These are phyloP conservation scores for Neodidymelliopsis sp. DNA, from an alignment of 2,329 filamentous ascomycete genomes.

Conservation along the genomic window DNA sequence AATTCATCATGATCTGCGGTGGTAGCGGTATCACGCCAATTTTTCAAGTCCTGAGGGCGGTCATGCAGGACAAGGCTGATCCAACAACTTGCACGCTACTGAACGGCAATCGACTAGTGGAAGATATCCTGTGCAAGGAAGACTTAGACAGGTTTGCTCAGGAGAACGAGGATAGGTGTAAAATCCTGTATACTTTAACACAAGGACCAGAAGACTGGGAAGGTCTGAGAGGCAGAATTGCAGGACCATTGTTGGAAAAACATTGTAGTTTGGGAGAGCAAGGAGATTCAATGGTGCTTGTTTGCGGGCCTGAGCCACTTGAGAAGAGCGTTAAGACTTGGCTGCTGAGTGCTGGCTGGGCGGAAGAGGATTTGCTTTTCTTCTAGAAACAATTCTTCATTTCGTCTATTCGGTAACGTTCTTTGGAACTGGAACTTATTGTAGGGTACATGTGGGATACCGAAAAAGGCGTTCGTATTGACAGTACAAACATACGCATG, in stretches of 20 bases:
- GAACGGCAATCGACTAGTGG: slow-evolving; percentile 77
- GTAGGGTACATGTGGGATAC: too few species aligned
- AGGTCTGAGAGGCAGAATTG: slow-evolving; percentile 73
- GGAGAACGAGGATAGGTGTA: slow-evolving; percentile 64
- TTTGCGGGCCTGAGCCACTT: slow-evolving; percentile 80
- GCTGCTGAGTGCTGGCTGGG: slow-evolving; percentile 71
- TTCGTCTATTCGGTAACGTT: too few species aligned
- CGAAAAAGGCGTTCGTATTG: too few species aligned
- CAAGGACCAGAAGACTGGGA: slow-evolving; percentile 70
- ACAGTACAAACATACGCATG: too few species aligned
- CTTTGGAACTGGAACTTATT: too few species aligned
- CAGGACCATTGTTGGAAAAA: slow-evolving; percentile 66
- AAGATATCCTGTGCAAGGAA: slow-evolving; percentile 81
- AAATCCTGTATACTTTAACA: slow-evolving; percentile 74
- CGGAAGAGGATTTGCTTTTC: slow-evolving; percentile 75
- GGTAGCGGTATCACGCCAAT: slow-evolving; percentile 94
- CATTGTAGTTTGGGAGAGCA: slow-evolving; percentile 59
- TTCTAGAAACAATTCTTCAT: slow-evolving; percentile 61
- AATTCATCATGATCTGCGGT: slow-evolving; percentile 85
- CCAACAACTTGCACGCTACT: slow-evolving; percentile 74
- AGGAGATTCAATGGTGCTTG: slow-evolving; percentile 68
- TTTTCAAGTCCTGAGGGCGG: slow-evolving; percentile 79
- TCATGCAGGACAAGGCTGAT: slow-evolving; percentile 71
- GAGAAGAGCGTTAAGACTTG: slow-evolving; percentile 70
- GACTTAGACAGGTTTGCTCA: slow-evolving; percentile 72